Percentiles rank a stretch among this genome's conserved stretches.
phyloP scores from a whole-genome alignment of 2,329 filamentous ascomycete genomes.

The Cercospora beticola region DNA sequence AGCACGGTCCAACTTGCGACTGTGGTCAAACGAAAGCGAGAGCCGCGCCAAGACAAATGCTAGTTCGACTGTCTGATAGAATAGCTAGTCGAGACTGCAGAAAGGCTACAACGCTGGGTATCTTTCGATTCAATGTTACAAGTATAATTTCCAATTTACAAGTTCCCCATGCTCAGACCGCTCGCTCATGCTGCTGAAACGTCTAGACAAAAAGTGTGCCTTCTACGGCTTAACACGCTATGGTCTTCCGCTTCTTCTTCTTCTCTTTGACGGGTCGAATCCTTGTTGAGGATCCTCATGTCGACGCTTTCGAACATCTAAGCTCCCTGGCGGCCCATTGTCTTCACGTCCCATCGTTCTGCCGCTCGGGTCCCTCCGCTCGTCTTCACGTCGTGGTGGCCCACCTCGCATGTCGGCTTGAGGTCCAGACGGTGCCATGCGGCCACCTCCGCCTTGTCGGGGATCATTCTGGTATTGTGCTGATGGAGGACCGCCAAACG shows the following conservation, averaged over 20 bases:
- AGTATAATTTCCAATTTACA: not conserved
- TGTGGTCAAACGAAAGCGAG: not conserved
- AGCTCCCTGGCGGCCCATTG: conserved; percentile 9
- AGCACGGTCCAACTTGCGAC: not conserved
- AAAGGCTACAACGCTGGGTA: not conserved
- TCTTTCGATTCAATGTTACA: conserved; percentile 4
- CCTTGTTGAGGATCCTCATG: conserved; percentile 30
- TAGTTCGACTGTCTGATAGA: not conserved
- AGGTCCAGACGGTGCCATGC: conserved; percentile 17
- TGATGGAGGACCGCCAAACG: conserved; percentile 14
- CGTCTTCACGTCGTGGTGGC: conserved; percentile 25
- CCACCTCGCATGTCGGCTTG: conserved; percentile 26
- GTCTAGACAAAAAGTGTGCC: not conserved
- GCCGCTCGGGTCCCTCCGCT: conserved; percentile 21
- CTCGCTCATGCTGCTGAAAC: not conserved
- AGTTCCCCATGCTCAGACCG: not conserved
- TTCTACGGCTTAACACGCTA: not conserved
- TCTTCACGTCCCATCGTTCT: conserved; percentile 24
- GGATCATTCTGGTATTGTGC: conserved; percentile 28
- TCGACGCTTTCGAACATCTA: conserved; percentile 32
- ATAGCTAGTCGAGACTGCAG: not conserved
- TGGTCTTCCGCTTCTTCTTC: conserved; percentile 28
- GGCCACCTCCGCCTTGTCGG: conserved; percentile 22
- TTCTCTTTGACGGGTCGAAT: conserved; percentile 29
- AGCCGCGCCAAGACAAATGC: not conserved